phyloP scores from a whole-genome alignment of 1,284 basidiomycete species.

The Rhodotorula sp. region DNA sequence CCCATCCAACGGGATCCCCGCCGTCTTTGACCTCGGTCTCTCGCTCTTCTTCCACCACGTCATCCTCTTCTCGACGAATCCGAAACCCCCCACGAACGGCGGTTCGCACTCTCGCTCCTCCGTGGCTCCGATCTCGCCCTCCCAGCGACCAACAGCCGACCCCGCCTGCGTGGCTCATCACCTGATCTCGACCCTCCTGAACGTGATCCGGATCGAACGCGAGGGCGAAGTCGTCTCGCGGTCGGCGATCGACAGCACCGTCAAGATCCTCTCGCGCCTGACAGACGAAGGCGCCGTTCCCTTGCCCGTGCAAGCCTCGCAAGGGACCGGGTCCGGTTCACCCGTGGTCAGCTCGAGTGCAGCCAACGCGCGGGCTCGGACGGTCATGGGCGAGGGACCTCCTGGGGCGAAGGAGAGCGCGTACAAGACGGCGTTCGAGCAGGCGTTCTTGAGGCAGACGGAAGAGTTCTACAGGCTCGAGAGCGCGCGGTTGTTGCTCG shows the following conservation, averaged over 20 bases:
- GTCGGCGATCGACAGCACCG: conserved; percentile 83
- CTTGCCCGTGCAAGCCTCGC: conserved; percentile 28
- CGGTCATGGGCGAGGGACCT: conserved; percentile 38
- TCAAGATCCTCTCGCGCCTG: conserved; percentile 79
- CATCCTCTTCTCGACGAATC: conserved; percentile 55
- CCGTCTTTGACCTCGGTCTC: conserved; percentile 79
- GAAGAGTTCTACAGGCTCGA: conserved; percentile 77
- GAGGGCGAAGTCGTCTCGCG: conserved; percentile 89
- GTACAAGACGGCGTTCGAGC: conserved; percentile 84
- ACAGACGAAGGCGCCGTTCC: conserved; percentile 50
- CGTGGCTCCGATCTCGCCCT: conserved; percentile 2
- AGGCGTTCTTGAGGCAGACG: conserved; percentile 74
- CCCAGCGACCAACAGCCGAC: conserved; percentile 42
- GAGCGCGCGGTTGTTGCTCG: conserved; percentile 67
- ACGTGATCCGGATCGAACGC: conserved; percentile 85
- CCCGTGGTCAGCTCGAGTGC: conserved; percentile 43
- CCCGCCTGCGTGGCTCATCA: conserved; percentile 72
- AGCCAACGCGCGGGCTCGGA: conserved; percentile 8
- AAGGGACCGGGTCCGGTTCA: conserved; percentile 26
- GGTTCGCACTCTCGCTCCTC: conserved; percentile 19
- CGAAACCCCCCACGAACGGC: conserved; percentile 46
- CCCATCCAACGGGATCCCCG: conserved; percentile 63
- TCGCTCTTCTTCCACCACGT: conserved; percentile 83
- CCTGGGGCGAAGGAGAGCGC: conserved; percentile 56
- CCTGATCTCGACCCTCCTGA: conserved; percentile 75